Evolutionary conservation across 768 basidiomycete species (phyloP).

Genomic region (Cytidiella melzeri): DNA sequence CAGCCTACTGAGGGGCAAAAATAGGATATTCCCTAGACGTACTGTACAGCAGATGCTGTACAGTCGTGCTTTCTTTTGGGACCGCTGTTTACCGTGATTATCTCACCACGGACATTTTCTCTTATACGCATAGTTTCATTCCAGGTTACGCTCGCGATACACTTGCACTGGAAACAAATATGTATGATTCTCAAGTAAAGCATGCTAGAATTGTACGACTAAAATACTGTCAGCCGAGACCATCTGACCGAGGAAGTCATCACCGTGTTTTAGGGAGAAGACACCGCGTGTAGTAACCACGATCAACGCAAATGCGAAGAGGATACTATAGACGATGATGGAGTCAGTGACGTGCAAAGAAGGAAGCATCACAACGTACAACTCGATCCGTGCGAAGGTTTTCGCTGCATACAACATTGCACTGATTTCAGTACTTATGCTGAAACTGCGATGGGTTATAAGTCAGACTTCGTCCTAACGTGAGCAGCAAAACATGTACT

Average conservation of each 20-base stretch:
- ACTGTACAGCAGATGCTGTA: no score
- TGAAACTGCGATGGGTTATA: constrained; percentile 31
- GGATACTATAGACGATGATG: constrained; percentile 38
- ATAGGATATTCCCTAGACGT: no score
- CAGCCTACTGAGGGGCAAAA: no score
- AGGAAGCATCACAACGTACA: constrained; percentile 36
- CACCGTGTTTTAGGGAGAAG: constrained; percentile 52
- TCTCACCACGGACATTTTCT: no score
- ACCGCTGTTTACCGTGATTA: no score
- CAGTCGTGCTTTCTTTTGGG: no score
- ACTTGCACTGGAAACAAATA: no score
- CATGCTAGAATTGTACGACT: no score
- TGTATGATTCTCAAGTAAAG: no score
- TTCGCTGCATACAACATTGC: constrained; percentile 73
- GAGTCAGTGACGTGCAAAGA: background rate
- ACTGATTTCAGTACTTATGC: constrained; percentile 64
- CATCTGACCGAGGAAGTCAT: constrained; percentile 56
- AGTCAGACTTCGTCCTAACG: background rate
- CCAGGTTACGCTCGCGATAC: no score
- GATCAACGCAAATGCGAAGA: constrained; percentile 56
- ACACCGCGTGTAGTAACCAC: constrained; percentile 58
- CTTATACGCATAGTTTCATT: no score
- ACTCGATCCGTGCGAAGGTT: constrained; percentile 71
- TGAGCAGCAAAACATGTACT: constrained; percentile 18
- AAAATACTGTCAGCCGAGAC: constrained; percentile 17